These are phyloP conservation scores for Russula dissimulans DNA, from an alignment of 768 basidiomycete species.

Conservation along the genomic window DNA sequence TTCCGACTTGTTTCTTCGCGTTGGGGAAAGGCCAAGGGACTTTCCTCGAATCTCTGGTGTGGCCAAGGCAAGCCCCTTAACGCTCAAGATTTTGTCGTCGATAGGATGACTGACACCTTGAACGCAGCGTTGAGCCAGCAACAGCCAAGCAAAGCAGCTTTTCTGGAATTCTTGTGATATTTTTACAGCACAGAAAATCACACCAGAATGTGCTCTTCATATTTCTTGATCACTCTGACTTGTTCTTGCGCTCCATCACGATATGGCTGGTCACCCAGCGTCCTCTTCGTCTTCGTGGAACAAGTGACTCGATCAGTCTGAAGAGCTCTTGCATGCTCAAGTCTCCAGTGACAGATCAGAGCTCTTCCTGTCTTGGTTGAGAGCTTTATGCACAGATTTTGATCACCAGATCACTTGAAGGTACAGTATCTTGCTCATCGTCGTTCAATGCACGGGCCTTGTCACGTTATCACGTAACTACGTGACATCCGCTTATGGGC, in stretches of 20 bases:
- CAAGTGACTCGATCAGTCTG: not conserved
- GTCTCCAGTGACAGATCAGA: slow-evolving; percentile 13
- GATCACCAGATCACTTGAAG: slow-evolving; percentile 12
- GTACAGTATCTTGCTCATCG: slow-evolving; percentile 8
- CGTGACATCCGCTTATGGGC: slow-evolving; percentile 10
- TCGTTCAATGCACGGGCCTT: slow-evolving; percentile 15
- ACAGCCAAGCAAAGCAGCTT: slow-evolving; percentile 12
- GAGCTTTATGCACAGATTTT: slow-evolving; percentile 7
- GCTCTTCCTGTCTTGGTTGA: slow-evolving; percentile 1
- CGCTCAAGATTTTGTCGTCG: slow-evolving; percentile 5
- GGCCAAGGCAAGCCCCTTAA: not conserved
- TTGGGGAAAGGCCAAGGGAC: not conserved
- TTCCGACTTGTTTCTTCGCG: slow-evolving; percentile 1
- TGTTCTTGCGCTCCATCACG: slow-evolving; percentile 7
- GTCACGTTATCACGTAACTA: slow-evolving; percentile 16
- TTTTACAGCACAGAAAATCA: slow-evolving; percentile 10
- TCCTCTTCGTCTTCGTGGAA: slow-evolving; percentile 8
- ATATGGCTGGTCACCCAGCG: not conserved
- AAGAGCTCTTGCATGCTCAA: slow-evolving; percentile 12
- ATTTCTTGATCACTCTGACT: slow-evolving; percentile 17
- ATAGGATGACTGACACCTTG: slow-evolving; percentile 1
- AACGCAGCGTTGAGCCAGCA: slow-evolving; percentile 3
- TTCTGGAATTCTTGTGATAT: slow-evolving; percentile 5
- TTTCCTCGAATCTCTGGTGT: not conserved
- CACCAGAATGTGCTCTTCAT: not conserved